Percentiles rank a stretch among this genome's conserved stretches.
Evolutionary conservation across 768 basidiomycete species (phyloP).

Genomic region (Pisolithus microcarpus): DNA sequence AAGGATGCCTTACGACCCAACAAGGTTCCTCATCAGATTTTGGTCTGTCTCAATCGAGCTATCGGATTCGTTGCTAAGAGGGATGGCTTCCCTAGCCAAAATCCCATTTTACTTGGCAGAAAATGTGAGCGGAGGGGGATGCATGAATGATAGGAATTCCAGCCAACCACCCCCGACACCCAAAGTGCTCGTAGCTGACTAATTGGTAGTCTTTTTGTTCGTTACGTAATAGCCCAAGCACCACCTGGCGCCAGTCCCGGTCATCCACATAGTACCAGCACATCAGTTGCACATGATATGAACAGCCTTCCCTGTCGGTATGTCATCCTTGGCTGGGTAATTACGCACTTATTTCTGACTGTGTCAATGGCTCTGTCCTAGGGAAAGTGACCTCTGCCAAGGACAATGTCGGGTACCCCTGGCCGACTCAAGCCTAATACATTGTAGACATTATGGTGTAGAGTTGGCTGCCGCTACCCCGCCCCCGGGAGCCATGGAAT

Average conservation of each 20-base stretch:
- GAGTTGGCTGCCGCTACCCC: background rate
- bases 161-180: conserved; percentile 7
- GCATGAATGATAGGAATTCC: background rate
- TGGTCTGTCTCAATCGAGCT: conserved; percentile 48
- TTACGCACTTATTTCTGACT: too few species aligned
- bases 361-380: background rate
- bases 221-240: too few species aligned
- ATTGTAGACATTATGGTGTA: background rate
- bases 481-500: too few species aligned
- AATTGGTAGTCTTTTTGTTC: too few species aligned
- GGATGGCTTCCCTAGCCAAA: conserved; percentile 96
- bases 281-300: conserved; percentile 14
- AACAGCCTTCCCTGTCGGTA: too few species aligned
- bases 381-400: background rate
- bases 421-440: background rate
- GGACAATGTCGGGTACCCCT: background rate
- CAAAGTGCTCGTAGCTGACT: too few species aligned
- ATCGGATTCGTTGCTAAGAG: conserved; percentile 87
- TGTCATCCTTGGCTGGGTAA: too few species aligned
- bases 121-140: conserved; percentile 6
- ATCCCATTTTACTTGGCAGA: conserved; percentile 76
- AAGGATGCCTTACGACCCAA: conserved; percentile 77
- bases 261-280: conserved; percentile 15
- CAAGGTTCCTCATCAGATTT: conserved; percentile 38
- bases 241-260: too few species aligned